phyloP scores from a whole-genome alignment of 2,329 filamentous ascomycete species.

The Pseudogymnoascus sp. region DNA sequence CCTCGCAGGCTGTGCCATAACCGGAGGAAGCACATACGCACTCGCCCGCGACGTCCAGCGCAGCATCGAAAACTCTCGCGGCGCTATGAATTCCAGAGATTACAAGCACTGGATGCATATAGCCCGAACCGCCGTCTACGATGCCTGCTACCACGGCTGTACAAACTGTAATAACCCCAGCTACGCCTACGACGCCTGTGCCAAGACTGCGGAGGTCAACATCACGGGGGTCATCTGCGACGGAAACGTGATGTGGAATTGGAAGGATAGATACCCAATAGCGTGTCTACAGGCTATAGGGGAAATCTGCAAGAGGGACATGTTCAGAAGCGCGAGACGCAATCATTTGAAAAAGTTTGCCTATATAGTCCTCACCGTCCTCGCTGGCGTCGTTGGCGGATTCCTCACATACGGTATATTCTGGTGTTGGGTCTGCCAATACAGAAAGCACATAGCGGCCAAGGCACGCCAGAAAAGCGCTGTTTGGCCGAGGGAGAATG shows the following conservation, averaged over 20 bases:
- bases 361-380: background rate
- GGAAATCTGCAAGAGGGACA: background rate
- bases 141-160: background rate
- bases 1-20: background rate
- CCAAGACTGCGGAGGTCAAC: background rate
- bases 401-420: background rate
- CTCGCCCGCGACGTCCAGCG: background rate
- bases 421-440: background rate
- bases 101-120: background rate
- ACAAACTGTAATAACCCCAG: background rate
- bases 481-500: background rate
- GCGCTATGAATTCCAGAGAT: too few relatives aligned
- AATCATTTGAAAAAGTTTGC: background rate
- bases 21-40: background rate
- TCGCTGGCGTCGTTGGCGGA: background rate
- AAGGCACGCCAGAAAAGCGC: background rate
- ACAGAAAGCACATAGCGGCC: too few relatives aligned
- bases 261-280: background rate
- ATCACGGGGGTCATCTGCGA: background rate
- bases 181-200: background rate
- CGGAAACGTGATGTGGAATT: background rate
- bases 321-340: background rate
- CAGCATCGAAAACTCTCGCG: background rate
- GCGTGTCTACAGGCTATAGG: background rate
- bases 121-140: background rate